These are phyloP conservation scores for Euryodendron excelsum DNA, from an alignment of 148 eudicot genomes.

Conservation along the genomic window DNA sequence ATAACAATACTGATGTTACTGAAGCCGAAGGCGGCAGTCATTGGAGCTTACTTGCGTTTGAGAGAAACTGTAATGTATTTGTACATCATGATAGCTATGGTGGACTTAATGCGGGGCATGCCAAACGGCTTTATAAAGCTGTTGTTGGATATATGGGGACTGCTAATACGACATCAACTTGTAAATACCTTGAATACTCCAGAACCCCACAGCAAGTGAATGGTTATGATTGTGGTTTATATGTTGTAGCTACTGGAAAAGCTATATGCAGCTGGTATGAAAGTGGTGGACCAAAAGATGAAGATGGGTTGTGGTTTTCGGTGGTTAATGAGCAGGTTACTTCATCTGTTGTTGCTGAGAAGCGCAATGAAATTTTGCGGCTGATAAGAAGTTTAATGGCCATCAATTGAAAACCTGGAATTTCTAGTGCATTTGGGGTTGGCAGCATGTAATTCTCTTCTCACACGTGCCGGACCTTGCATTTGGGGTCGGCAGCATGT, in stretches of 20 bases:
- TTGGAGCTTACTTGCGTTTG: constrained; percentile 84
- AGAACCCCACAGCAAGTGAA: constrained; percentile 63
- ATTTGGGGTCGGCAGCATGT: no score
- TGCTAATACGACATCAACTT: constrained; percentile 11
- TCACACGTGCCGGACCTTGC: no score
- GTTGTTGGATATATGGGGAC: constrained; percentile 36
- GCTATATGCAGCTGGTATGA: constrained; percentile 63
- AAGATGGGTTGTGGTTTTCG: constrained; percentile 53
- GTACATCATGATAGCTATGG: constrained; percentile 82
- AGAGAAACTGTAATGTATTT: constrained; percentile 46
- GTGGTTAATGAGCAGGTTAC: constrained; percentile 46
- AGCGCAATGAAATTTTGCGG: constrained; percentile 52
- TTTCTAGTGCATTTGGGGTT: no score
- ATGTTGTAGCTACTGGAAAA: constrained; percentile 65
- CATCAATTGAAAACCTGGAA: constrained; percentile 3
- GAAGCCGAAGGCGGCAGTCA: constrained; percentile 71
- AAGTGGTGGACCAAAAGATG: constrained; percentile 25
- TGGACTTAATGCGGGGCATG: constrained; percentile 36
- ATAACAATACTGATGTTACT: constrained; percentile 60
- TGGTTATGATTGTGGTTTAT: constrained; percentile 86
- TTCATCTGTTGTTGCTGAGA: constrained; percentile 36
- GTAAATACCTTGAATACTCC: constrained; percentile 41
- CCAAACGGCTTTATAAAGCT: constrained; percentile 47
- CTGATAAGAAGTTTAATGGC: constrained; percentile 50
- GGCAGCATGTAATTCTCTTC: no score